These are phyloP conservation scores for Saccharomycopsis synnaedendra DNA, from an alignment of 805 yeast species.

Conservation along the genomic window DNA sequence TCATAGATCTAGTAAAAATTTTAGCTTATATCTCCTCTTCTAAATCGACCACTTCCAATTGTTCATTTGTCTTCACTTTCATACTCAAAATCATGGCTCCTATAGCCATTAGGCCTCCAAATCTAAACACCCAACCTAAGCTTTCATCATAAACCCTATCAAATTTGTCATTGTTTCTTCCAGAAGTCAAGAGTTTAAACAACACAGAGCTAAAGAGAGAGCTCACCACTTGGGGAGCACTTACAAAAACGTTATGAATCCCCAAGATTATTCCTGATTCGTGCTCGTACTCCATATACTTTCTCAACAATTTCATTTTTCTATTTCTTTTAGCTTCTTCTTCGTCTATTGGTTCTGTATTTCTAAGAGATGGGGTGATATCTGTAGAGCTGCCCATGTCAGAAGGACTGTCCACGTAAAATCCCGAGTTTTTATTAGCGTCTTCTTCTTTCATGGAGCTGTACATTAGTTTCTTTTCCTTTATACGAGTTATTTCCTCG, in stretches of 20 bases:
- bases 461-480: slow-evolving; percentile 28
- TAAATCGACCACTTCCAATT: slow-evolving; percentile 19
- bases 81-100: slow-evolving; percentile 33
- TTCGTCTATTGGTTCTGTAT: background rate
- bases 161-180: slow-evolving; percentile 18
- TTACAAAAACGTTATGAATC: slow-evolving; percentile 46
- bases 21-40: slow-evolving; percentile 23
- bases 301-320: slow-evolving; percentile 1
- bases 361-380: background rate
- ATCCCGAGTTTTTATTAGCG: background rate
- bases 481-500: slow-evolving; percentile 42
- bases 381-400: background rate
- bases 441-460: slow-evolving; percentile 18
- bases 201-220: slow-evolving; percentile 37
- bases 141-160: slow-evolving; percentile 26
- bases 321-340: background rate
- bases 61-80: slow-evolving; percentile 31
- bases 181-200: slow-evolving; percentile 27
- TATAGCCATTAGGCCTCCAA: slow-evolving; percentile 40
- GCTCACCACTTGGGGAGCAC: slow-evolving; percentile 45
- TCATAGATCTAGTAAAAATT: background rate
- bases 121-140: slow-evolving; percentile 45
- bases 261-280: slow-evolving; percentile 48
- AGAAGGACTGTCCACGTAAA: background rate
- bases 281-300: slow-evolving; percentile 32